Evolutionary conservation across 2,329 filamentous ascomycete genomes (phyloP).

Genomic region (Gliomastix tumulicola): DNA sequence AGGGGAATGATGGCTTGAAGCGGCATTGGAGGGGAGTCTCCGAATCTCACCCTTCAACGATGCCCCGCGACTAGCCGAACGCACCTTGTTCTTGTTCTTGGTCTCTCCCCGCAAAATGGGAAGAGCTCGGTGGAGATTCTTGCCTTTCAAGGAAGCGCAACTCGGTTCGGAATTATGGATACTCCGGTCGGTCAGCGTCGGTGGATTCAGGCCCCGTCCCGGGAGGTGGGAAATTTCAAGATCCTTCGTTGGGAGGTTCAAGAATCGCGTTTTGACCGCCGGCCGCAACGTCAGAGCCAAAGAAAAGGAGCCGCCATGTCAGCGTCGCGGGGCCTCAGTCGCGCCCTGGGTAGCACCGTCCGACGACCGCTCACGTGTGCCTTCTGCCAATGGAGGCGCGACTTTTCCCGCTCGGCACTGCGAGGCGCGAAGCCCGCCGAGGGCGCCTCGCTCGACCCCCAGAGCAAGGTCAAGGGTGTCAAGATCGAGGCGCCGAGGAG

Average conservation of each 20-base stretch:
- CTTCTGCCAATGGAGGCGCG: constrained; percentile 42
- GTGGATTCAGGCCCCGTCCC: too few relatives aligned
- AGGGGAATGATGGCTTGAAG: constrained; percentile 4
- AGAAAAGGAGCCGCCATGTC: too few relatives aligned
- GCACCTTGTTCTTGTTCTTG: too few relatives aligned
- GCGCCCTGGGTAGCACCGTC: constrained; percentile 15
- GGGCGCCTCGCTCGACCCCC: constrained; percentile 26
- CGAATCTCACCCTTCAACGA: not conserved
- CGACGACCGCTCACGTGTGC: constrained; percentile 33
- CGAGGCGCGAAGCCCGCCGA: constrained; percentile 24
- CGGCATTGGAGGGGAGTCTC: constrained; percentile 6
- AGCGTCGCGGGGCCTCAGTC: not conserved
- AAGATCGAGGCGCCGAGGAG: constrained; percentile 52
- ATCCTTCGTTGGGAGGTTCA: too few relatives aligned
- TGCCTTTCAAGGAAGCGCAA: too few relatives aligned
- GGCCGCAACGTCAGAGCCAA: too few relatives aligned
- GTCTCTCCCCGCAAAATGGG: too few relatives aligned
- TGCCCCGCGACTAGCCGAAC: constrained; percentile 6
- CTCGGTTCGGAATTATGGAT: too few relatives aligned
- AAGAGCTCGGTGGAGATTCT: too few relatives aligned
- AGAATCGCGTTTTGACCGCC: too few relatives aligned
- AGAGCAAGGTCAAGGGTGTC: constrained; percentile 30
- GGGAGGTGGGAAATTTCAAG: too few relatives aligned
- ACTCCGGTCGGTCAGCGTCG: too few relatives aligned
- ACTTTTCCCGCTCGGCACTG: constrained; percentile 36